Evolutionary conservation across 768 basidiomycete species (phyloP), one percentile per base, ranked within the genome.

Genomic region (Calvatia gigantea): DNA sequence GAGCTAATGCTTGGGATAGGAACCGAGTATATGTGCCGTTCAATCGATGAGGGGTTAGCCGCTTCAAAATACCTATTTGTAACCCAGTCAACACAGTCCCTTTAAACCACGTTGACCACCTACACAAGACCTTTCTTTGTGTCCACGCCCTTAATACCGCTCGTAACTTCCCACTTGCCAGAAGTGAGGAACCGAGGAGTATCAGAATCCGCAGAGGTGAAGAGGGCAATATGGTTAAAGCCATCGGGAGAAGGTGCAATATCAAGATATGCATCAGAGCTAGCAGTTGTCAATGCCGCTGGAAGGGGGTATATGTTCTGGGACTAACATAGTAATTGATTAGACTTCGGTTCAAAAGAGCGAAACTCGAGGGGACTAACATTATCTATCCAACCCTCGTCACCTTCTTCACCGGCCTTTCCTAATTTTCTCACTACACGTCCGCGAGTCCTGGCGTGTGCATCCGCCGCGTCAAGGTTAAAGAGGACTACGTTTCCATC

Each of bases 321-420:
- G 15, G 69, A 75, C 88, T 91, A 50, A 32, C 60, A 15, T 23
- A 25, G 4, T 27, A 17, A 39, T 57, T 51, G 23, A 42, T 8
- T 32, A 51, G 29, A 23, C 37, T 9, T n/a, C 37, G 7, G 27
- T 23, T 2, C 39, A 32, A 35, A 35, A 21, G 21, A 48, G 42
- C 17, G 35, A 49, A 48, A 42, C 33, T 54, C 11, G 2, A 12
- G 29, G n/a, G 42, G 28, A 75, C 87, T 58, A 60, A 92, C 94
- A 58, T 82, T 73, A 48, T 98, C 91, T 58, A 98, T 93, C 97
- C 97, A 99, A 1, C 97, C 97, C 33, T 84, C 84, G 64, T 97
- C 96, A 0, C 85, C 88, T 64, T 96, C 80, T 63, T 94, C 95
- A 5, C 92, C 96, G 32, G 85, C 66, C 65, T 83, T 80, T 3